A percentile compares a stretch with the other conserved stretches of the same genome.
Conservation (phyloP, 2,329 filamentous ascomycete species). For the Nigrospora oryzae region DNA sequence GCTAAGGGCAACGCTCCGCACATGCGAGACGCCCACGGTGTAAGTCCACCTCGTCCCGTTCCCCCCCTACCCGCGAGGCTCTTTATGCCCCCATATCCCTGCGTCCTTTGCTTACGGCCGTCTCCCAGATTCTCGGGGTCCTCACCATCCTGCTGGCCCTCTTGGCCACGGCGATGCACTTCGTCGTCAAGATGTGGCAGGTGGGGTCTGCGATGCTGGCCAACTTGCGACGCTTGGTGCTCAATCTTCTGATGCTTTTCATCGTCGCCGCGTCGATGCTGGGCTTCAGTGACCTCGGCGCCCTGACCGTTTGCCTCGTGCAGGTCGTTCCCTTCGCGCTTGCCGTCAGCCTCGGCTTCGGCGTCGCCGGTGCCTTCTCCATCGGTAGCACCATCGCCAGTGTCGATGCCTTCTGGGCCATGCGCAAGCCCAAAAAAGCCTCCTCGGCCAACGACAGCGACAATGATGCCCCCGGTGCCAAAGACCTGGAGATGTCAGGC, state of each 20-base stretch:
- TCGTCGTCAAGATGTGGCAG: slow-evolving; percentile 11
- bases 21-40: slow-evolving; percentile 19
- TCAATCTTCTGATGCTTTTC: slow-evolving; percentile 18
- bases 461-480: too few species aligned
- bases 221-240: slow-evolving; percentile 6
- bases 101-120: too few species aligned
- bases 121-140: slow-evolving; percentile 16
- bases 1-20: slow-evolving; percentile 12
- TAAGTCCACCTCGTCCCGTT: slow-evolving; percentile 8
- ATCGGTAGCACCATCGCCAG: slow-evolving; percentile 12
- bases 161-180: slow-evolving; percentile 12
- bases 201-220: slow-evolving; percentile 2
- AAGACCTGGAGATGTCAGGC: too few species aligned
- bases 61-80: not conserved
- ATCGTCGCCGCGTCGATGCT: slow-evolving; percentile 13
- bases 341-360: slow-evolving; percentile 14
- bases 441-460: too few species aligned
- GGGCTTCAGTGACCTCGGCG: slow-evolving; percentile 19
- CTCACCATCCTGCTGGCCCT: slow-evolving; percentile 16
- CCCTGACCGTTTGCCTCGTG: slow-evolving; percentile 17
- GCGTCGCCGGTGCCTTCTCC: slow-evolving; percentile 12
- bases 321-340: slow-evolving; percentile 17
- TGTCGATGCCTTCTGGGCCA: slow-evolving; percentile 8
- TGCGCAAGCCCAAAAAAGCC: not conserved
- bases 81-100: too few species aligned